phyloP scores from a whole-genome alignment of 2,329 filamentous ascomycete genomes.

The Zymoseptoria brevis region DNA sequence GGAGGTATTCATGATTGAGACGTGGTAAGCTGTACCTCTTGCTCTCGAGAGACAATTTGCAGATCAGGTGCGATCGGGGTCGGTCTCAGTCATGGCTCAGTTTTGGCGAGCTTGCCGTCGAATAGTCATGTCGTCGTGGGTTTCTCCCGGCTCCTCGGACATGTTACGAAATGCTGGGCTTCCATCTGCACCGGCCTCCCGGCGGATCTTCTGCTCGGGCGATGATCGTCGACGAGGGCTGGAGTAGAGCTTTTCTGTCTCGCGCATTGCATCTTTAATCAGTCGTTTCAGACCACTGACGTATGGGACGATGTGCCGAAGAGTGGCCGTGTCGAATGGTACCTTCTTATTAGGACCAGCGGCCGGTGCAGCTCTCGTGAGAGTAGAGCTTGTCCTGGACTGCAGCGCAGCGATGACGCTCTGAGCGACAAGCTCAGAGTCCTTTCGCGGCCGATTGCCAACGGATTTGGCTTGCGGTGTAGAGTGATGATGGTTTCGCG shows the following conservation, averaged over 20 bases:
- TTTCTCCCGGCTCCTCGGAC: constrained; percentile 21
- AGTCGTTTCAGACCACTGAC: constrained; percentile 41
- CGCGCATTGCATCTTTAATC: constrained; percentile 41
- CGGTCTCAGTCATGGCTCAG: not conserved
- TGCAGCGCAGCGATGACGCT: constrained; percentile 56
- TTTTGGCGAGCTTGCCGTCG: constrained; percentile 17
- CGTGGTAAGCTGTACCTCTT: constrained; percentile 12
- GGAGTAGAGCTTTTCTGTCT: constrained; percentile 41
- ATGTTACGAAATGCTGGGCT: constrained; percentile 31
- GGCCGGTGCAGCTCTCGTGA: constrained; percentile 18
- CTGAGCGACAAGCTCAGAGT: constrained; percentile 52
- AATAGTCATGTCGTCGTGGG: constrained; percentile 12
- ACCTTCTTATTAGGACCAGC: constrained; percentile 44
- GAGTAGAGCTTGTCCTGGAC: constrained; percentile 21
- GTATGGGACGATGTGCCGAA: constrained; percentile 53
- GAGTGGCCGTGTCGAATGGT: constrained; percentile 58
- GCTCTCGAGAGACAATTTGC: constrained; percentile 12
- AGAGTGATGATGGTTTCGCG: constrained; percentile 15
- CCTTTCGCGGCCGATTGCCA: constrained; percentile 43
- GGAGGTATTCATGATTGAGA: not conserved
- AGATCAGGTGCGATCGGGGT: constrained; percentile 1
- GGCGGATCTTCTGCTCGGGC: constrained; percentile 1
- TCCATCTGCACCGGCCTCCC: constrained; percentile 7
- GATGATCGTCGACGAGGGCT: constrained; percentile 30
- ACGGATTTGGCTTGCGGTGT: constrained; percentile 18